Evolutionary conservation across 495 filamentous ascomycete genomes (phyloP).

Genomic region (Cenococcum geophilum): DNA sequence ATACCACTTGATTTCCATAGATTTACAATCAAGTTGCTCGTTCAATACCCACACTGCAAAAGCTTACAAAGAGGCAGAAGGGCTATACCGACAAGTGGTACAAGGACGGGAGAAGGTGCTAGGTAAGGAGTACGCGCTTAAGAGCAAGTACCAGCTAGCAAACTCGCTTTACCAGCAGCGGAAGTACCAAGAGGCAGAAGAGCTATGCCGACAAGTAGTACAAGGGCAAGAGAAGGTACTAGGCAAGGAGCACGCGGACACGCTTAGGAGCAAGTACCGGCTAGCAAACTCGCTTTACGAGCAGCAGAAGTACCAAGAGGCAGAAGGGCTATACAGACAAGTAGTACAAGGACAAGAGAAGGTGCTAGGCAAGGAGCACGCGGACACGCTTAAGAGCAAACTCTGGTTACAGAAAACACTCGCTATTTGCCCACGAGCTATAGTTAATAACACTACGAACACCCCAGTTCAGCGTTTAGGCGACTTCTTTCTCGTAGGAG

Average conservation of each 20-base stretch:
- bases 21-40: no score
- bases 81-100: slow-evolving; percentile 9
- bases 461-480: background rate
- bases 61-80: slow-evolving; percentile 12
- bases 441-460: background rate
- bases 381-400: background rate
- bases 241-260: no score
- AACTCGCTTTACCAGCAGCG: background rate
- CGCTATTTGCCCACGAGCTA: background rate
- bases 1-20: no score
- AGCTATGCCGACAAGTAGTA: slow-evolving; percentile 10
- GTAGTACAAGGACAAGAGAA: background rate
- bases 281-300: slow-evolving; percentile 1
- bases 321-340: slow-evolving; percentile 10
- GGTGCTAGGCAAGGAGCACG: no score
- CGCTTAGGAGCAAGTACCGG: no score
- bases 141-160: no score
- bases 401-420: slow-evolving; percentile 3
- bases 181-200: slow-evolving; percentile 12
- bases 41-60: no score
- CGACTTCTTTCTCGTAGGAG: background rate
- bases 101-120: background rate
- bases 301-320: slow-evolving; percentile 9
- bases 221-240: slow-evolving; percentile 2
- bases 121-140: no score